Base-by-base conservation (phyloP, 202 grass and related monocot genomes). In the Brachypodium distachyon region DNA sequence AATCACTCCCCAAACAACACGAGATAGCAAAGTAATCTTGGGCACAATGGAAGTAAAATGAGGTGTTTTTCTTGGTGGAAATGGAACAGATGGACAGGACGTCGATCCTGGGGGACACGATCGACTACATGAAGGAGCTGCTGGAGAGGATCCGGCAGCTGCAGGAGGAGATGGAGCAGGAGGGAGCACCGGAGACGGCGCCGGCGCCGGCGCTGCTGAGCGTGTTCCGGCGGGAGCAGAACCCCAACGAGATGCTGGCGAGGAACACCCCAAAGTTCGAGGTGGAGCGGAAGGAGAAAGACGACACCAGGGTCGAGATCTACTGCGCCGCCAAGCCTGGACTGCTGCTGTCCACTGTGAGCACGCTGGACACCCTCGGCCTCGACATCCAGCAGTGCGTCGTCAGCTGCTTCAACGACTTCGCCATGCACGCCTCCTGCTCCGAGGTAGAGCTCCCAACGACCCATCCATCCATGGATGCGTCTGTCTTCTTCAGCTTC, bases 51-150 rank as follows among this genome's bases (percentile, higher is more conserved):
- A 2, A 17, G 6, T 32, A 16, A 31, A 7, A 60, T 36, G 33
- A 3, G 33, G 18, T 33, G 56, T 3, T 0, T 6, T 56, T 33
- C 1, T 70, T 70, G 31, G 23, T 31, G 3, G 11, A 18, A 49
- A 26, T 43, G 2, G 21, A 17, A 22, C 13, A 97, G 94, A 97
- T 97, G 94, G 94, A 99, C 74, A 67, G 96, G 73, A 99, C 96
- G 33, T 99, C 96, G 28, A 99, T 99, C 65, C 92, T 99, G 23
- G 92, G 96, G 6, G 96, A 99, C 81, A 99, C 92, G 57, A 96
- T 99, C 71, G 96, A 99, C 69, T 99, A 99, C 92, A 96, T 96
- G 96, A 99, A 96, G 83, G 96, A 99, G 78, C 83, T 99, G 28
- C 85, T 99, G 16, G 96, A 99, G 67, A 88, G 87, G 89, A 95